A percentile compares a stretch with the other conserved stretches of the same genome.
phyloP scores from a whole-genome alignment of 257 asterid genomes.

The Salvia miltiorrhiza region DNA sequence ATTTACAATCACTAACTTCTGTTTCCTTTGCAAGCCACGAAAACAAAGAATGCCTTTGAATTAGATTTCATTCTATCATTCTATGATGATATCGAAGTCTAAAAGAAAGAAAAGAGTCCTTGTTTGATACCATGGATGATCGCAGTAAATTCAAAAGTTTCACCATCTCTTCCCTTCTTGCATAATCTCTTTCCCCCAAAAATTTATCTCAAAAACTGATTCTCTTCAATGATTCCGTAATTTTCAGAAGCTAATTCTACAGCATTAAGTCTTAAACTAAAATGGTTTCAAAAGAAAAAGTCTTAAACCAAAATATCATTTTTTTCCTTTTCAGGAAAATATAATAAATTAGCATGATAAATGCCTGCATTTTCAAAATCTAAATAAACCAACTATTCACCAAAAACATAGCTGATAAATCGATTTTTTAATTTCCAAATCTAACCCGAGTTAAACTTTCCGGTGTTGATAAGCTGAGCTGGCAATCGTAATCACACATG shows the following conservation, averaged over 20 bases:
- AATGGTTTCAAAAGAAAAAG: no score
- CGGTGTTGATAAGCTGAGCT: no score
- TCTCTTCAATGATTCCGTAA: not conserved
- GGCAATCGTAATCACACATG: no score
- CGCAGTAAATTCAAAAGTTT: not conserved
- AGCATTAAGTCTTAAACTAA: not conserved
- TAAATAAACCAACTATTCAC: no score
- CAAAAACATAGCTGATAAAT: no score
- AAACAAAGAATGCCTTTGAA: not conserved
- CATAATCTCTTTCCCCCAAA: slow-evolving; percentile 14
- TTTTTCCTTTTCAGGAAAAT: not conserved
- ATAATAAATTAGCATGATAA: no score
- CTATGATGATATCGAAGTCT: not conserved
- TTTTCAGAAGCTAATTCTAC: slow-evolving; percentile 7
- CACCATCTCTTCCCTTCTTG: not conserved
- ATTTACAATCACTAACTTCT: not conserved
- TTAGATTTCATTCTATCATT: not conserved
- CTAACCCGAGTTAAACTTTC: no score
- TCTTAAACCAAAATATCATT: not conserved
- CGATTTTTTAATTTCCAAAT: no score
- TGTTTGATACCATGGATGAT: not conserved
- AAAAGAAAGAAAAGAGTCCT: not conserved
- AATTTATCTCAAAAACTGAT: not conserved
- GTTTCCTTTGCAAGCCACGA: not conserved
- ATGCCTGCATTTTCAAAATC: no score